Evolutionary conservation across 75 land plant species (phyloP).

Genomic region (Cunninghamia lanceolata): DNA sequence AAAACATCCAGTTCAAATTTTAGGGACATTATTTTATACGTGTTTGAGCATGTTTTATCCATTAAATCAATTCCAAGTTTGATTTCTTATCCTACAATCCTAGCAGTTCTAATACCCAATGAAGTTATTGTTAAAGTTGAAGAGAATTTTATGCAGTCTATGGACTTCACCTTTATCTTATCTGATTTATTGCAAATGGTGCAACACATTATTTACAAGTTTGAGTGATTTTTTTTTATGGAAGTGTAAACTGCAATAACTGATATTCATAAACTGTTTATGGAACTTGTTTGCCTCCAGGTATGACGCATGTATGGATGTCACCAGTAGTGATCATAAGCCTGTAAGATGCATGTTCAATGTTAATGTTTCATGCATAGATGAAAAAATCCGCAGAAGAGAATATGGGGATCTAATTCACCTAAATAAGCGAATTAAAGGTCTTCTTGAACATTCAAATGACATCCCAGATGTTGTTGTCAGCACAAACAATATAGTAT

Average conservation of each 20-base stretch:
- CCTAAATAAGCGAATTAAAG: conserved; percentile 46
- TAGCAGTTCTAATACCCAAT: neutral
- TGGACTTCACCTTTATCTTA: neutral
- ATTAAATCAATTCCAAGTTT: neutral
- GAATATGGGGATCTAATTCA: conserved; percentile 63
- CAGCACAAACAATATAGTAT: conserved; percentile 62
- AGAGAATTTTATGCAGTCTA: neutral
- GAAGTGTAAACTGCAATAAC: neutral
- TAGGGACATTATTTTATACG: neutral
- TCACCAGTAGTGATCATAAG: conserved; percentile 93
- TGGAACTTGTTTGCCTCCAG: conserved; percentile 31
- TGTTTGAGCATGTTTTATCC: neutral
- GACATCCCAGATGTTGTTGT: conserved; percentile 65
- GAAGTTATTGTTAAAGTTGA: neutral
- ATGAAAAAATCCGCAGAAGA: conserved; percentile 68
- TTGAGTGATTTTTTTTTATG: neutral
- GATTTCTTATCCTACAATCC: neutral
- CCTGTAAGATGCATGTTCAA: conserved; percentile 82
- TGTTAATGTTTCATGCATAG: conserved; percentile 67
- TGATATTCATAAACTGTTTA: neutral
- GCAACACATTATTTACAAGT: neutral
- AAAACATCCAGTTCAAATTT: neutral
- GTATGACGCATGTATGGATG: conserved; percentile 97
- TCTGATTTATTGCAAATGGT: neutral
- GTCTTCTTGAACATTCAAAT: conserved; percentile 32